Evolutionary conservation across 2,329 filamentous ascomycete species (phyloP), one percentile per base, ranked within the genome.

Genomic region (Monosporascus sp.): DNA sequence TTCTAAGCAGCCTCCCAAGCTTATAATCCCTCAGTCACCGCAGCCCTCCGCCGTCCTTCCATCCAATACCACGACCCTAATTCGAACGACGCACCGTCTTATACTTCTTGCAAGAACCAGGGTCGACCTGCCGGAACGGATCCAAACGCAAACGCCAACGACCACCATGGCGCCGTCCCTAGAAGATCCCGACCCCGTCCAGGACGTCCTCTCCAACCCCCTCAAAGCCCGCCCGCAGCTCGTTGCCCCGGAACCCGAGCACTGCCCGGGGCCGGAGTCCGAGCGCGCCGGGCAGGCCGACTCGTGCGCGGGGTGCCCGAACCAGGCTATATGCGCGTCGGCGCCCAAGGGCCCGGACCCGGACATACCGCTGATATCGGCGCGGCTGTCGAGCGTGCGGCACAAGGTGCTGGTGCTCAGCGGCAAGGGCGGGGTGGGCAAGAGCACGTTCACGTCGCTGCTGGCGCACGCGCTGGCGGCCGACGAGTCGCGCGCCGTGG

Each of bases 361-460:
- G 0, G 94, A 99, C 70, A 90, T 97, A 46, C 86, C 91, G 3
- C 71, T 94, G 61, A 97, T 99, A 64, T 88, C 91, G 17, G 83
- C 87, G 52, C 89, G 93, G 4, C 85, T 99, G 3, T 80, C 86
- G 11, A 83, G 84, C 50, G 88, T 99, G 58, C 84, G 85, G 64
- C 93, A 97, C 76, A 97, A 97, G 73, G 88, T 99, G 53, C 81
- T 99, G 50, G 86, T 99, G 6, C 80, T 99, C 5, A 93, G 88
- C 50, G 94, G 94, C 57, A 99, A 97, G 78, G 94, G 94, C 57
- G 94, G 94, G 47, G 94, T 99, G 1, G 94, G 94, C 7, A 99
- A 99, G 74, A 94, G 88, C 61, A 97, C 94, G 0, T 96, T 97
- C 67, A 93, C 90, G 3, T 88, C 86, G 2, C 83, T 97, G 64